Evolutionary conservation across 2,329 filamentous ascomycete genomes (phyloP), one percentile per base, ranked within the genome.

Genomic region (Colletotrichum higginsianum): DNA sequence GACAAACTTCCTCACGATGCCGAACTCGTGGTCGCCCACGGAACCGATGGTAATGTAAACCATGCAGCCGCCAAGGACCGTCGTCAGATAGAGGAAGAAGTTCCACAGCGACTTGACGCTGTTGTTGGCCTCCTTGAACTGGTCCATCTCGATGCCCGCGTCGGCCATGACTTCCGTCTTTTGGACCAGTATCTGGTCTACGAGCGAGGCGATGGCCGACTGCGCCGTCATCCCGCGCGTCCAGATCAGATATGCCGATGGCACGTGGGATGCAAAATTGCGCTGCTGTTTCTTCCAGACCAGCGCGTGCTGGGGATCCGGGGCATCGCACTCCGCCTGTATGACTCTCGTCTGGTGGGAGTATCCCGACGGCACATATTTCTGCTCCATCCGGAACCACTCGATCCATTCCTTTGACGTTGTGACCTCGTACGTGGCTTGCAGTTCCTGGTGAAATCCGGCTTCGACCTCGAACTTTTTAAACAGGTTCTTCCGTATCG

Each of bases 141-240:
- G 72, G 46, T 58, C 66, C 71, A 75, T 52, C 15, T 73, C 72
- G n/a, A 78, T 57, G 12, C 67, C 72, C 5, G 71, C 64, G 53
- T 74, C 61, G 4, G 66, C 67, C 42, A 77, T 70, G 13, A 75
- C 75, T n/a, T 65, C 66, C 2, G 77, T 76, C 55, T 74, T 72
- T 60, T 78, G 77, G 52, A 76, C 75, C 7, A 78, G 50, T 35
- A 78, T 74, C 71, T 78, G 77, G 64, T 78, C 75, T 38, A 77
- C 66, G 35, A 78, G 66, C 6, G 73, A 75, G 11, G 77, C 76
- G 6, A 77, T 69, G 40, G 77, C 77, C 8, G 76, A 72, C 63
- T 77, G 77, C 26, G 74, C 76, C 6, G 76, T 78, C 77, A 77
- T 78, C 35, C 76, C 77, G n/a, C 72, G 74, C 2, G 77, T 77